Evolutionary conservation across 495 filamentous ascomycete genomes (phyloP).

Genomic region (Penicillium nucicola): DNA sequence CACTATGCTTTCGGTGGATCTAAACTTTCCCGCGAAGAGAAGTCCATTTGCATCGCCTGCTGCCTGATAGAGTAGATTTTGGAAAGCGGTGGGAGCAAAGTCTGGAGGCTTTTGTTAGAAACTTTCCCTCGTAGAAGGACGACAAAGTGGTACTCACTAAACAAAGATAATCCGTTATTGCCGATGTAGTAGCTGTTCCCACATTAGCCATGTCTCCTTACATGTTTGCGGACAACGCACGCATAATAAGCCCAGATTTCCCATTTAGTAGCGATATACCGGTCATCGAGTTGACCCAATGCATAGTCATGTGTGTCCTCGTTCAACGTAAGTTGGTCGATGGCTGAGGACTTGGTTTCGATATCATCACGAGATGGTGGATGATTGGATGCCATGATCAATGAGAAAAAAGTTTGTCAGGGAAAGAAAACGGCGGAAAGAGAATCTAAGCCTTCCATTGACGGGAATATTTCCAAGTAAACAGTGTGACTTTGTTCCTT

Average conservation of each 20-base stretch:
- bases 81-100: slow-evolving; percentile 64
- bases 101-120: slow-evolving; percentile 24
- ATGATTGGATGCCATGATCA: too few species aligned
- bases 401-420: too few species aligned
- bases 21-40: slow-evolving; percentile 50
- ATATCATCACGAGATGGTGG: too few species aligned
- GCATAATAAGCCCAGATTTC: slow-evolving; percentile 67
- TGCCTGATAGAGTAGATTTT: slow-evolving; percentile 59
- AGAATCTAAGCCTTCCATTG: too few species aligned
- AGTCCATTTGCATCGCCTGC: slow-evolving; percentile 42
- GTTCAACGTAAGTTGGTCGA: too few species aligned
- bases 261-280: slow-evolving; percentile 42
- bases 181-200: slow-evolving; percentile 57
- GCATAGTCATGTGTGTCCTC: slow-evolving; percentile 10
- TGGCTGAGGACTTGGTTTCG: too few species aligned
- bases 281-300: slow-evolving; percentile 26
- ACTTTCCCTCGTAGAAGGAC: not conserved
- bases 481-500: too few species aligned
- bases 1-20: slow-evolving; percentile 61
- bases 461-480: too few species aligned
- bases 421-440: too few species aligned
- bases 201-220: slow-evolving; percentile 15
- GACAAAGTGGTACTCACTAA: slow-evolving; percentile 39
- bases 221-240: slow-evolving; percentile 24
- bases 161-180: slow-evolving; percentile 63